Evolutionary conservation across 2,329 filamentous ascomycete genomes (phyloP), one percentile per base, ranked within the genome.

Genomic region (Penicillium sp.): DNA sequence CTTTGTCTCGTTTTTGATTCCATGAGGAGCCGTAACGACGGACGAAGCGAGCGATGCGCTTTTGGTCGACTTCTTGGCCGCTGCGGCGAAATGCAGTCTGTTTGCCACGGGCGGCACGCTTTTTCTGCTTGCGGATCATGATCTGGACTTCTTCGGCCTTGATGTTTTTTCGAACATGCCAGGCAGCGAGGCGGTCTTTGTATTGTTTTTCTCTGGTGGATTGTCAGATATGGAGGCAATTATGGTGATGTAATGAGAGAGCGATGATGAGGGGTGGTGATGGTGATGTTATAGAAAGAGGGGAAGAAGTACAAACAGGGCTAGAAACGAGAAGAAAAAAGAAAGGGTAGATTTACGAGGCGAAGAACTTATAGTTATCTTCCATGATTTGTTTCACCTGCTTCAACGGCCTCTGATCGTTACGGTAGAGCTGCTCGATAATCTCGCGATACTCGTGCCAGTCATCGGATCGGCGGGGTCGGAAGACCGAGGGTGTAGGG

Each of bases 381-480:
- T 69, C 66, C 67, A 70, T 70, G 49, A 67, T 67, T 44, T 57
- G 55, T 51, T 68, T 69, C 3, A 70, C 67, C 63, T 70, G 66
- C 31, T 61, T 56, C 25, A 70, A 56, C 47, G 69, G 69, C 42
- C 69, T 46, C 47, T 69, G 66, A 33, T 68, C 55, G 44, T 64
- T 62, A 28, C 65, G 66, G 46, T 70, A 70, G 46, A 69, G 65
- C 32, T 63, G 57, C 43, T 69, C 65, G 49, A 70, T 70, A 28
- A 58, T 61, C 24, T 66, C 55, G 32, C 66, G 67, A 44, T 66
- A 69, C 41, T 66, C 55, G 38, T 67, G 64, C 67, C 67, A 70
- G 48, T 70, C 66, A 31, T 69, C 66, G 23, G 66, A 68, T 56
- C 62, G 60, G 58, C 66, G 65, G 51, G 67, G 67, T 33, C 65